Conservation (phyloP, 177 flowering plant species). For the Vitis hybrid region DNA sequence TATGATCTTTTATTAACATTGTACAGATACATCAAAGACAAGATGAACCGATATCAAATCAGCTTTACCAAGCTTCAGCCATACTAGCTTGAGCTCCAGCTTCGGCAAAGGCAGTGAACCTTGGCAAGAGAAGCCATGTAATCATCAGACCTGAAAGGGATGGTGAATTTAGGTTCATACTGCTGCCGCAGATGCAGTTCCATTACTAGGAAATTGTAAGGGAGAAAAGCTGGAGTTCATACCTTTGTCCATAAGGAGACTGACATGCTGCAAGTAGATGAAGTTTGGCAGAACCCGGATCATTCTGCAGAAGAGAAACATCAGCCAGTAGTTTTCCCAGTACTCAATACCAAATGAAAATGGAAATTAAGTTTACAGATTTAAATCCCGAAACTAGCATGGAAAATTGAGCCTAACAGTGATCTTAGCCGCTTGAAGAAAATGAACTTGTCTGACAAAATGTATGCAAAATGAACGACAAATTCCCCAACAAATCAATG, state of each 20-base stretch:
- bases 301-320: conserved; percentile 38
- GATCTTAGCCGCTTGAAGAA: too few relatives aligned
- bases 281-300: conserved; percentile 55
- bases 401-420: too few relatives aligned
- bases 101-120: conserved; percentile 73
- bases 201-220: not conserved
- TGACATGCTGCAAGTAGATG: conserved; percentile 62
- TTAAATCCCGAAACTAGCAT: too few relatives aligned
- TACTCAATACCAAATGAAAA: too few relatives aligned
- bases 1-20: too few relatives aligned
- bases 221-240: not conserved
- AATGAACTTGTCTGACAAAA: too few relatives aligned
- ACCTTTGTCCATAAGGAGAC: conserved; percentile 79
- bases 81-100: conserved; percentile 39
- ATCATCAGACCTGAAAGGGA: conserved; percentile 66
- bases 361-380: too few relatives aligned
- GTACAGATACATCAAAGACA: too few relatives aligned
- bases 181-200: not conserved
- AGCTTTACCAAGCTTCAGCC: not conserved
- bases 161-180: not conserved
- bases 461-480: too few relatives aligned
- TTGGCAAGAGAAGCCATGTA: conserved; percentile 90
- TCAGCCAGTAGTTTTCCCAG: not conserved
- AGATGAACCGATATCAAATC: not conserved
- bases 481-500: too few relatives aligned